These are phyloP conservation scores for Podila verticillata DNA, from an alignment of 192 early-diverging fungal genomes.

Conservation along the genomic window DNA sequence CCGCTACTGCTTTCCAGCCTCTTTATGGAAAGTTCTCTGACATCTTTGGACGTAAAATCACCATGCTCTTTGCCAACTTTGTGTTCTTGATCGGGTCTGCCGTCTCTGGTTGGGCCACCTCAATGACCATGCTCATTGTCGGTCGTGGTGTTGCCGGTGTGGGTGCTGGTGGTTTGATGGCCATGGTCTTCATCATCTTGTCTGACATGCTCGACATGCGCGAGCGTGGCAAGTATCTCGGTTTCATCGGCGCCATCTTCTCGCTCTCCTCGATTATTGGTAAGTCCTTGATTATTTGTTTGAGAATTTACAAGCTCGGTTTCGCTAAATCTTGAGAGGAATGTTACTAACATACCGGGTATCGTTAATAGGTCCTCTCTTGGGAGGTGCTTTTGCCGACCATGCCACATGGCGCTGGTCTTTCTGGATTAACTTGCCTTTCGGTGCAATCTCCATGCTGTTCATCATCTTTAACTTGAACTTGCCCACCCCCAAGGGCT, in stretches of 20 bases:
- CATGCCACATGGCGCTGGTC: constrained; percentile 77
- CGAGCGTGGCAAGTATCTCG: constrained; percentile 72
- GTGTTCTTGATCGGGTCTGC: constrained; percentile 68
- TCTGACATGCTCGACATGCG: constrained; percentile 74
- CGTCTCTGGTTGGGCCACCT: constrained; percentile 60
- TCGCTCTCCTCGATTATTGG: constrained; percentile 63
- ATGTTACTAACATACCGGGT: too few species aligned
- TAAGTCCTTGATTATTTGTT: too few species aligned
- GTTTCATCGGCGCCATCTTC: constrained; percentile 66
- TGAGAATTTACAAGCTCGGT: too few species aligned
- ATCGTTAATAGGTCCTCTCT: constrained; percentile 62
- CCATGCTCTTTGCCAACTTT: constrained; percentile 62
- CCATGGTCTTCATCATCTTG: constrained; percentile 74
- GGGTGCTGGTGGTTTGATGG: constrained; percentile 74
- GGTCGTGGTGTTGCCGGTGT: constrained; percentile 72
- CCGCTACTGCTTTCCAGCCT: constrained; percentile 80
- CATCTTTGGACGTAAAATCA: constrained; percentile 79
- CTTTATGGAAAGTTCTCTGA: constrained; percentile 76
- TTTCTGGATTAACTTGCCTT: constrained; percentile 68
- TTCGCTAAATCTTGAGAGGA: too few species aligned
- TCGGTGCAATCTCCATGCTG: constrained; percentile 51
- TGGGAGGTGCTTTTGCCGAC: constrained; percentile 77
- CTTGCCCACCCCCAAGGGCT: constrained; percentile 52
- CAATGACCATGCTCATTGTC: constrained; percentile 73
- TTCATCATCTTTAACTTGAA: constrained; percentile 60